These are phyloP conservation scores for Tetracentron sinense DNA, from an alignment of 164 flowering plant species.

Conservation along the genomic window DNA sequence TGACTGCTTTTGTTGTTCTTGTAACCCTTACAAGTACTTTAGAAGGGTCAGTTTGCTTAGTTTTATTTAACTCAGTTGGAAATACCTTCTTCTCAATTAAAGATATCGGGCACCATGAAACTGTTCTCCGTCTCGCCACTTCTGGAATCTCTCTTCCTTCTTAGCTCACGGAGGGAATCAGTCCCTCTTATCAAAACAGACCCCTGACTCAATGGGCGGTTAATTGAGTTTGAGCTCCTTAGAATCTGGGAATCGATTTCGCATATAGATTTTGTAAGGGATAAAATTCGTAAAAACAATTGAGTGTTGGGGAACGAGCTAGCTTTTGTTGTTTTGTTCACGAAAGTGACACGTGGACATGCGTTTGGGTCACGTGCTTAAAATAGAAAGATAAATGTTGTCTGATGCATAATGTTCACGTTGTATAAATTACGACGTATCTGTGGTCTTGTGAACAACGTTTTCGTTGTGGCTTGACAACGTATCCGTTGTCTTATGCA, in stretches of 20 bases:
- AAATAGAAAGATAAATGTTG: too few species aligned
- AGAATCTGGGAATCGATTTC: constrained; percentile 46
- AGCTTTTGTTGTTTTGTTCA: too few species aligned
- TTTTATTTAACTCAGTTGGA: constrained; percentile 32
- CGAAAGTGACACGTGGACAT: too few species aligned
- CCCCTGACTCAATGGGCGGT: constrained; percentile 39
- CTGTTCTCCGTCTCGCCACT: constrained; percentile 55
- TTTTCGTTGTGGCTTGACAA: too few species aligned
- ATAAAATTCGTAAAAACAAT: too few species aligned
- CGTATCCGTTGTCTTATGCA: too few species aligned
- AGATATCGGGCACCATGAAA: constrained; percentile 9
- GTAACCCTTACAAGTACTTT: constrained; percentile 43
- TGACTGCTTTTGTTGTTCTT: constrained; percentile 35
- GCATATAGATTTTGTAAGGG: constrained; percentile 14
- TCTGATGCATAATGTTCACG: too few species aligned
- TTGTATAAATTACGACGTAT: too few species aligned
- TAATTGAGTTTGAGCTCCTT: constrained; percentile 43
- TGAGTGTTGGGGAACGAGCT: too few species aligned
- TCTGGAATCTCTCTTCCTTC: constrained; percentile 54
- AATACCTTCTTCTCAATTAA: constrained; percentile 29
- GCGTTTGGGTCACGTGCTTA: too few species aligned
- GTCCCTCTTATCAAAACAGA: constrained; percentile 35
- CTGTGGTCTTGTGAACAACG: too few species aligned
- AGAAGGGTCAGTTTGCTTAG: constrained; percentile 37
- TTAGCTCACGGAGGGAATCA: constrained; percentile 29